Conservation (phyloP, 169 alveolate genomes). For the Theileria sp. region DNA sequence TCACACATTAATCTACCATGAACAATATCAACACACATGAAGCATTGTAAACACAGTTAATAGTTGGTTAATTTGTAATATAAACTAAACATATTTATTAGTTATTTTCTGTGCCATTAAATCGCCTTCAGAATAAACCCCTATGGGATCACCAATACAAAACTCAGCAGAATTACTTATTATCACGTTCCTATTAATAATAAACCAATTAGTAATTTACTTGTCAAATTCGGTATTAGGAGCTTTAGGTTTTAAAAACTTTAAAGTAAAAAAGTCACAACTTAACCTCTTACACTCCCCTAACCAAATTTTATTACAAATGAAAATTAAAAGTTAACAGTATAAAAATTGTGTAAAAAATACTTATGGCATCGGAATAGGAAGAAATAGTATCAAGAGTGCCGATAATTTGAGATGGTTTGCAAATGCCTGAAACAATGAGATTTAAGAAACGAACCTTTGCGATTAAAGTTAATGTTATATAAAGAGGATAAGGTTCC, state of each 20-base stretch:
- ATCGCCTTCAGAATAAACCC: constrained; percentile 14
- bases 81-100: neutral
- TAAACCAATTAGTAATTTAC: neutral
- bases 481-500: constrained; percentile 1
- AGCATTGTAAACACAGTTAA: neutral
- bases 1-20: neutral
- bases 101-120: constrained; percentile 2
- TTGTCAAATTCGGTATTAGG: constrained; percentile 4
- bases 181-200: neutral
- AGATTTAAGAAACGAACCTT: constrained; percentile 20
- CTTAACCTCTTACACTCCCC: constrained; percentile 53
- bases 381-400: constrained; percentile 17
- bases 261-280: constrained; percentile 62
- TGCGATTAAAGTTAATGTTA: constrained; percentile 14
- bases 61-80: neutral
- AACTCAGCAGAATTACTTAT: neutral
- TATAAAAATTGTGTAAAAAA: constrained; percentile 2
- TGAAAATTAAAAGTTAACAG: neutral
- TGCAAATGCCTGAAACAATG: constrained; percentile 37
- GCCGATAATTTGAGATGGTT: constrained; percentile 37
- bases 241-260: constrained; percentile 2
- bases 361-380: constrained; percentile 36
- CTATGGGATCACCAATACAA: constrained; percentile 14
- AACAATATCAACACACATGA: neutral
- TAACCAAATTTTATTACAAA: neutral